Conservation (phyloP, 176 grass and related monocot species). For the Avena insularis region DNA sequence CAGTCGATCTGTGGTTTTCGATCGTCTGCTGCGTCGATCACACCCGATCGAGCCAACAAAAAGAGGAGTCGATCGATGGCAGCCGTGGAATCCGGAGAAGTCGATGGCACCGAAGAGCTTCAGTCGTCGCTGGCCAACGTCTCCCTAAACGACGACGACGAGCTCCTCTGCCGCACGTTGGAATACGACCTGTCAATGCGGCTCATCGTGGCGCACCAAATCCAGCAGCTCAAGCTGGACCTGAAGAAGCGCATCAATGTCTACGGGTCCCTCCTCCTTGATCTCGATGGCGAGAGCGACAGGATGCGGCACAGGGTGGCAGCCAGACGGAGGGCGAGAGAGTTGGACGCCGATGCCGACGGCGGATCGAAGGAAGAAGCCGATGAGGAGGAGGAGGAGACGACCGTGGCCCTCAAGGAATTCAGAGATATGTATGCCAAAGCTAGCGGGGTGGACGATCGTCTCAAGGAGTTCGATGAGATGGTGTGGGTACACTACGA, state of each 20-base stretch:
- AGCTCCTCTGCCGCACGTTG: background rate
- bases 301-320: background rate
- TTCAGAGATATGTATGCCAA: background rate
- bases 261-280: background rate
- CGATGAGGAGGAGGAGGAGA: background rate
- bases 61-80: too few relatives aligned
- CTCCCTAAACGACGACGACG: background rate
- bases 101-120: background rate
- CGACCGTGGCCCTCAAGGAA: background rate
- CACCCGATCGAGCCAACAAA: too few relatives aligned
- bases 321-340: background rate
- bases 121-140: too few relatives aligned
- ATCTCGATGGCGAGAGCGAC: background rate
- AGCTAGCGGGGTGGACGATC: background rate
- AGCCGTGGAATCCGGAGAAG: background rate
- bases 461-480: background rate
- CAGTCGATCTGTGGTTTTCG: background rate
- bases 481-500: background rate
- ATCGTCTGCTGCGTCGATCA: too few relatives aligned
- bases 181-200: background rate
- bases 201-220: conserved; percentile 6
- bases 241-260: background rate
- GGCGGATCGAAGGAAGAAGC: too few relatives aligned
- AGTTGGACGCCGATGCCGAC: background rate
- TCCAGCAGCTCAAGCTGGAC: background rate